Percentiles rank a stretch among this genome's conserved stretches.
Evolutionary conservation across 2,329 filamentous ascomycete genomes (phyloP).

Genomic region (Tolypocladium sp.): DNA sequence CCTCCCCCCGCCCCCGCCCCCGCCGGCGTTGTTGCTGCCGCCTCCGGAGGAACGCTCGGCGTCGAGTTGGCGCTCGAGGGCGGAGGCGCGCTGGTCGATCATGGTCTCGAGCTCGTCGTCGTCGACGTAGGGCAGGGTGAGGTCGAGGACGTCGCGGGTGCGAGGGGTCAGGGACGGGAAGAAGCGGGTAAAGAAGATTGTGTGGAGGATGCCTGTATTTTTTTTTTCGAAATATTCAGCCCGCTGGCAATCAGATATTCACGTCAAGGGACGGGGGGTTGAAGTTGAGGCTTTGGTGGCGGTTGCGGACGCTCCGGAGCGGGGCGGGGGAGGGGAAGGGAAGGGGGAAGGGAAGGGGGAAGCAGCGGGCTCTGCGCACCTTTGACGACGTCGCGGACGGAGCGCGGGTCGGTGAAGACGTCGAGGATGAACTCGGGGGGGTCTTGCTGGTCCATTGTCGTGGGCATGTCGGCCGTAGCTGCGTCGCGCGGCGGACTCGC

Average conservation of each 20-base stretch:
- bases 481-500: background rate
- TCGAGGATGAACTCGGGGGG: slow-evolving; percentile 89
- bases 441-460: slow-evolving; percentile 24
- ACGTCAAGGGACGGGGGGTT: too few species aligned
- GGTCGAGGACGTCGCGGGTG: slow-evolving; percentile 81
- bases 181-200: slow-evolving; percentile 98
- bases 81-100: slow-evolving; percentile 77
- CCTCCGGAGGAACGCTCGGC: slow-evolving; percentile 36
- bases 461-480: background rate
- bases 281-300: background rate
- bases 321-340: slow-evolving; percentile 6
- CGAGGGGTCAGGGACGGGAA: slow-evolving; percentile 78
- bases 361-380: slow-evolving; percentile 40
- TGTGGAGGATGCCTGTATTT: slow-evolving; percentile 72
- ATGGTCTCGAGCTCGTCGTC: slow-evolving; percentile 87
- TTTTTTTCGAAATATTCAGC: background rate
- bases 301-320: background rate
- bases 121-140: slow-evolving; percentile 81
- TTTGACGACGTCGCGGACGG: slow-evolving; percentile 87
- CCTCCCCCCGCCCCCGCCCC: slow-evolving; percentile 46
- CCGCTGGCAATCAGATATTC: background rate
- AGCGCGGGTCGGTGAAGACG: slow-evolving; percentile 82
- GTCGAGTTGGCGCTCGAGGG: slow-evolving; percentile 71
- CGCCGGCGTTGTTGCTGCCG: slow-evolving; percentile 2
- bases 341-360: slow-evolving; percentile 6